phyloP scores from a whole-genome alignment of 306 rosid species.

The barrel medic (Medicago truncatula) region DNA sequence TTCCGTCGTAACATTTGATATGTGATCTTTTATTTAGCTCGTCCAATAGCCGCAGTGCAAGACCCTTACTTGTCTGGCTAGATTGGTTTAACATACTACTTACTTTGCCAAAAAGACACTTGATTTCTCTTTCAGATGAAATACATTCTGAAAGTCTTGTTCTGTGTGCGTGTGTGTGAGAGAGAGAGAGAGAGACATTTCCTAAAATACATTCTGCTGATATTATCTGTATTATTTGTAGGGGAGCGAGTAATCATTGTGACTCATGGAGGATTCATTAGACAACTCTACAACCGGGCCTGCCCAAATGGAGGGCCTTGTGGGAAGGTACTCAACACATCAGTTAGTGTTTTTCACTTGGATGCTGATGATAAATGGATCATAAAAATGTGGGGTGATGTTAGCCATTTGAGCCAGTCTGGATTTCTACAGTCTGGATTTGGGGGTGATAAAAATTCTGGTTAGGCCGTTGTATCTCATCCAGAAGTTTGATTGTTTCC shows the following conservation, averaged over 20 bases:
- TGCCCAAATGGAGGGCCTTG: slow-evolving; percentile 49
- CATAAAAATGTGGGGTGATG: slow-evolving; percentile 76
- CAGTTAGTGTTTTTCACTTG: slow-evolving; percentile 70
- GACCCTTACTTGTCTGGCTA: slow-evolving; percentile 19
- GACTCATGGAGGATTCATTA: slow-evolving; percentile 79
- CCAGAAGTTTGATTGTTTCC: slow-evolving; percentile 35
- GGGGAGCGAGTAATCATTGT: slow-evolving; percentile 76
- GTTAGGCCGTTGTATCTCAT: slow-evolving; percentile 58
- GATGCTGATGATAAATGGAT: slow-evolving; percentile 66
- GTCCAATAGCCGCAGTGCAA: background rate
- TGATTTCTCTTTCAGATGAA: no score
- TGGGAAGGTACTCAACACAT: slow-evolving; percentile 73
- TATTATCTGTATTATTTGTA: slow-evolving; percentile 44
- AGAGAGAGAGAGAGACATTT: no score
- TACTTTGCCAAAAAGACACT: background rate
- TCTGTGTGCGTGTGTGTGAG: no score
- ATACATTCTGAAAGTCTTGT: no score
- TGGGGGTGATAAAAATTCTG: slow-evolving; percentile 84
- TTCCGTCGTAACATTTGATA: slow-evolving; percentile 11
- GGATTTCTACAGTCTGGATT: slow-evolving; percentile 72
- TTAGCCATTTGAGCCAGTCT: slow-evolving; percentile 69
- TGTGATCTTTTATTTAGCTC: slow-evolving; percentile 24
- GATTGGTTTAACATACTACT: slow-evolving; percentile 28
- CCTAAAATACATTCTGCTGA: background rate
- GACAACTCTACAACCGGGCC: slow-evolving; percentile 63